Conservation (phyloP, 176 grass and related monocot genomes). For the Carex parvula region DNA sequence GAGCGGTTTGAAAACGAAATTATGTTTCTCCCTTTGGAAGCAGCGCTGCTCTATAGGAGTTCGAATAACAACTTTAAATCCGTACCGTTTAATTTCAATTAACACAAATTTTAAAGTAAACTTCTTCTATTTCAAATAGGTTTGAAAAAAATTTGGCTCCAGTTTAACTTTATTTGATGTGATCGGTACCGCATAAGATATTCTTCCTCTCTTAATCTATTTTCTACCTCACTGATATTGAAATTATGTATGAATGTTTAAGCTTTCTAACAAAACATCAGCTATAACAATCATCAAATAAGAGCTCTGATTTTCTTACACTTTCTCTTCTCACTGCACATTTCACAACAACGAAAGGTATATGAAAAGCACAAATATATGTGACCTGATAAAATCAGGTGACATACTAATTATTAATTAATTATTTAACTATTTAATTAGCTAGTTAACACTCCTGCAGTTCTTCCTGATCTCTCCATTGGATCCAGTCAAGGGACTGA, state of each 20-base stretch:
- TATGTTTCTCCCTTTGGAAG: background rate
- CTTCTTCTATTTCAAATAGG: too few relatives aligned
- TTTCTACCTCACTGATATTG: too few relatives aligned
- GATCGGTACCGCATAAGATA: too few relatives aligned
- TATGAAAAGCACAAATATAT: background rate
- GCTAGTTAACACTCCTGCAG: constrained; percentile 47
- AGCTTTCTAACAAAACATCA: background rate
- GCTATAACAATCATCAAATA: background rate
- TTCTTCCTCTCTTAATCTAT: too few relatives aligned
- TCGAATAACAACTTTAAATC: too few relatives aligned
- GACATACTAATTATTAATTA: constrained; percentile 1
- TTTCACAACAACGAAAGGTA: background rate
- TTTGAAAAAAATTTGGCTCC: too few relatives aligned
- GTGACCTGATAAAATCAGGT: background rate
- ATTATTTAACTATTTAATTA: background rate
- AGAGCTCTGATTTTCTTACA: constrained; percentile 9
- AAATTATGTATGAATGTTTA: background rate
- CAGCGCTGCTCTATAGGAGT: too few relatives aligned
- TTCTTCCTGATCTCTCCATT: constrained; percentile 53
- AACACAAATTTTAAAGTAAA: too few relatives aligned
- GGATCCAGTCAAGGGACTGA: constrained; percentile 45
- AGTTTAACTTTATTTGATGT: too few relatives aligned
- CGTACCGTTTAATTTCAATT: too few relatives aligned
- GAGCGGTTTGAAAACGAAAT: background rate
- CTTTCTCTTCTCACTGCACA: background rate